Evolutionary conservation across 306 rosid genomes (phyloP).

Genomic region (Elaeagnus macrophylla): DNA sequence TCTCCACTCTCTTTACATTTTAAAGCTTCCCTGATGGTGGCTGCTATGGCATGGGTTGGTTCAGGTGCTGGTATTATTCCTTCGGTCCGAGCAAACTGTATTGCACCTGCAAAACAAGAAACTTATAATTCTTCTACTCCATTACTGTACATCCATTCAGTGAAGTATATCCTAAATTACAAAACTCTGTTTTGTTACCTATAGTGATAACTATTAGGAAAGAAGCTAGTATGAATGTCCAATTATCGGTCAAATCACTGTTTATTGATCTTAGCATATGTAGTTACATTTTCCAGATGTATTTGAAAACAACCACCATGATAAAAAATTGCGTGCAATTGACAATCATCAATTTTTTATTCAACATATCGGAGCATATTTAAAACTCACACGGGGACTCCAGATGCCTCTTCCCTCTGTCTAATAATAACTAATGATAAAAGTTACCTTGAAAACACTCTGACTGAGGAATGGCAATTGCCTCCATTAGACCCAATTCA

Average conservation of each 20-base stretch:
- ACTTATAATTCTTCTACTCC: background rate
- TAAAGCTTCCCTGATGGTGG: slow-evolving; percentile 81
- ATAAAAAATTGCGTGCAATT: too few relatives aligned
- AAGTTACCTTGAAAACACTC: slow-evolving; percentile 74
- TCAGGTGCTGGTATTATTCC: slow-evolving; percentile 95
- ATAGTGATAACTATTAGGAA: too few relatives aligned
- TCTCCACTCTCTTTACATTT: slow-evolving; percentile 68
- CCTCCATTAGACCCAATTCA: slow-evolving; percentile 82
- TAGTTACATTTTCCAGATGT: too few relatives aligned
- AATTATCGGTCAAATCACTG: too few relatives aligned
- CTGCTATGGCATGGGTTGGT: slow-evolving; percentile 91
- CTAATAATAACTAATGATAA: background rate
- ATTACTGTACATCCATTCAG: background rate
- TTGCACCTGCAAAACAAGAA: slow-evolving; percentile 50
- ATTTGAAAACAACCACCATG: too few relatives aligned
- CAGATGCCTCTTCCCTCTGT: too few relatives aligned
- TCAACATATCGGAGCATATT: too few relatives aligned
- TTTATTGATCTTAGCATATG: too few relatives aligned
- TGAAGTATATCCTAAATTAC: background rate
- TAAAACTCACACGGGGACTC: too few relatives aligned
- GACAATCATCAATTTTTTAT: too few relatives aligned
- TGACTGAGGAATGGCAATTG: slow-evolving; percentile 77
- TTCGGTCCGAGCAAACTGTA: slow-evolving; percentile 80
- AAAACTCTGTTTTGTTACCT: too few relatives aligned
- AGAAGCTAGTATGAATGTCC: too few relatives aligned